phyloP scores from a whole-genome alignment of 192 early-diverging fungal species.

The Mortierella claussenii region DNA sequence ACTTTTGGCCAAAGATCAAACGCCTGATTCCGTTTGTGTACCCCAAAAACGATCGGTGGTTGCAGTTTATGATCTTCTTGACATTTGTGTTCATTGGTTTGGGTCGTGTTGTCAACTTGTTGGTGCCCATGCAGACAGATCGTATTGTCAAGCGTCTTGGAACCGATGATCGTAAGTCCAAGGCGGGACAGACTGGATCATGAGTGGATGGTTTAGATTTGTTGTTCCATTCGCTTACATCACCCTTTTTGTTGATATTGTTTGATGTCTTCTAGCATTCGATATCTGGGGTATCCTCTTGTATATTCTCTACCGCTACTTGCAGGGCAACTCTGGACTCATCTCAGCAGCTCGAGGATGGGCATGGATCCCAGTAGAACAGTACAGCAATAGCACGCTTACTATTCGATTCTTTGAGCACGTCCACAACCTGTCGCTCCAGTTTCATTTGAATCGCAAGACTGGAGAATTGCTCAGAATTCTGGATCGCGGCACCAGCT shows the following conservation, averaged over 20 bases:
- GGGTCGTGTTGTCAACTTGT: constrained; percentile 81
- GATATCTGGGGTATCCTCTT: constrained; percentile 66
- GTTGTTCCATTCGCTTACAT: too few relatives aligned
- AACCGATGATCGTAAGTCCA: constrained; percentile 22
- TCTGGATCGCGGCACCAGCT: constrained; percentile 82
- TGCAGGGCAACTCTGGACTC: constrained; percentile 82
- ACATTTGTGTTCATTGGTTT: constrained; percentile 74
- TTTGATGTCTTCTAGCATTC: too few relatives aligned
- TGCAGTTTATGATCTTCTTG: constrained; percentile 75
- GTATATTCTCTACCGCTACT: constrained; percentile 72
- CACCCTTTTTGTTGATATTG: too few relatives aligned
- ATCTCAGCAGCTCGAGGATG: constrained; percentile 85
- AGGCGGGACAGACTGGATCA: not conserved
- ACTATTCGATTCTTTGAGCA: constrained; percentile 92
- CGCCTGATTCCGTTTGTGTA: constrained; percentile 87
- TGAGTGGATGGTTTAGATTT: not conserved
- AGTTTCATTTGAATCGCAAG: constrained; percentile 94
- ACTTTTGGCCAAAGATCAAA: constrained; percentile 65
- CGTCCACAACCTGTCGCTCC: constrained; percentile 86
- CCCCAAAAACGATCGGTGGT: constrained; percentile 68
- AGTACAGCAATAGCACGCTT: constrained; percentile 93
- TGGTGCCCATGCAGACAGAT: constrained; percentile 88
- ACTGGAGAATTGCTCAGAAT: constrained; percentile 96
- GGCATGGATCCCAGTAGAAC: constrained; percentile 94
- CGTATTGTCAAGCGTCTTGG: constrained; percentile 77